Evolutionary conservation across 805 yeast species (phyloP), one percentile per base, ranked within the genome.

Genomic region (Geotrichum ghanense): DNA sequence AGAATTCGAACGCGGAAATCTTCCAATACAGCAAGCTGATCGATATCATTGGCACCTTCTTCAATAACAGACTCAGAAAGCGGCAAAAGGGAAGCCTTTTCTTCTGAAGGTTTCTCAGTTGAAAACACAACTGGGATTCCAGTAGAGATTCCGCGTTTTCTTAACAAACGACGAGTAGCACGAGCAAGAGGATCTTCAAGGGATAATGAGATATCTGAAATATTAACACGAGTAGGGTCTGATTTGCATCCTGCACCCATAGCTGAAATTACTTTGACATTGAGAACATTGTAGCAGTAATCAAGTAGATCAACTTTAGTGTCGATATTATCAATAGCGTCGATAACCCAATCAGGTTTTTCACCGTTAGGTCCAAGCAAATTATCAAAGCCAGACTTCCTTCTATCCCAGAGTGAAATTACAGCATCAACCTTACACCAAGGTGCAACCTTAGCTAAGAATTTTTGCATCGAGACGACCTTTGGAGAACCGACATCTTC

Each of bases 231-330:
- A 2, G 97, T 82, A 10, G 97, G 94, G 61, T 92, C 99, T 45
- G 95, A 82, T 63, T 92, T 92, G 55, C 95, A 83, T 3, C 96
- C 95, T 1, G 99, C 97, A 22, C 99, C 99, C 79, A 94, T 94
- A 0, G 96, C 84, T 3, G 95, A 80, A 35, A 92, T 75, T 25
- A 88, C 83, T n/a, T 75, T 76, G 26, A 90, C 60, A 1, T 71
- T 63, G n/a, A 39, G 14, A 41, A 77, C 66, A 16, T 72, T 70
- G 59, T 79, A 68, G 53, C 95, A 81, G 64, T 73, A 89, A 25
- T 80, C 79, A 53, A 92, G 68, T 45, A 92, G 68, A 57, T 92
- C 98, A 22, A 89, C 94, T 59, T 92, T 92, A n/a, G 97, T 89
- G 56, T 90, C 95, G 50, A 92, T 82, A 61, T 92, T 92, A 65